phyloP scores from a whole-genome alignment of 2,329 filamentous ascomycete genomes.

The Herpotrichia juniperi region DNA sequence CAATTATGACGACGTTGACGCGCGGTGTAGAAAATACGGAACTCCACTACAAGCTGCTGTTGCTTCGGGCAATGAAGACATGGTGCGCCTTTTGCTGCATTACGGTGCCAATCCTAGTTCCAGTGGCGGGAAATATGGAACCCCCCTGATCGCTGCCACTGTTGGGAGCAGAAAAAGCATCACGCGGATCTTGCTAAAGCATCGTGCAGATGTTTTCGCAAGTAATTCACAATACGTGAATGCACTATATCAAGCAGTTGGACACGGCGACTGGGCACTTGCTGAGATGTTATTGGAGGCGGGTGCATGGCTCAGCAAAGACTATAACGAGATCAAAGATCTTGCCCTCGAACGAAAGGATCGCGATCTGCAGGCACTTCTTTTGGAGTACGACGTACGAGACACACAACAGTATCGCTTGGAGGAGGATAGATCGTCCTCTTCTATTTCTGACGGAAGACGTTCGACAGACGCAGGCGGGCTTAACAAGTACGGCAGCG shows the following conservation, averaged over 20 bases:
- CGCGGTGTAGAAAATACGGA: conserved; percentile 12
- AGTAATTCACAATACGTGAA: conserved; percentile 15
- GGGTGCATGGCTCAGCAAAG: conserved; percentile 23
- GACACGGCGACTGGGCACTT: conserved; percentile 9
- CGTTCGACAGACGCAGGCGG: neutral
- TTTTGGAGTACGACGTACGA: conserved; percentile 18
- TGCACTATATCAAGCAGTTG: conserved; percentile 20
- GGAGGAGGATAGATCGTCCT: neutral
- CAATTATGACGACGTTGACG: conserved; percentile 9
- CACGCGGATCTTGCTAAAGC: conserved; percentile 9
- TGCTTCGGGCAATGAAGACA: conserved; percentile 7
- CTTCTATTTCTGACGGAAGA: neutral
- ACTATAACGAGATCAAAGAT: conserved; percentile 20
- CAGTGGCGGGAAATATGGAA: conserved; percentile 16
- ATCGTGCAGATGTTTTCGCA: conserved; percentile 15
- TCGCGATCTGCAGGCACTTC: conserved; percentile 10
- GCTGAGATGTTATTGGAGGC: conserved; percentile 16
- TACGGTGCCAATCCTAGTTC: conserved; percentile 12
- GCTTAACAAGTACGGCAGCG: neutral
- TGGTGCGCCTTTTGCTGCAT: conserved; percentile 15
- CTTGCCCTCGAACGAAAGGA: conserved; percentile 16
- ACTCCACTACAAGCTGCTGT: conserved; percentile 22
- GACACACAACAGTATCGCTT: neutral
- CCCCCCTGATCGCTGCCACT: conserved; percentile 20
- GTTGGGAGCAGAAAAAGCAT: conserved; percentile 8